Evolutionary conservation across 2,329 filamentous ascomycete species (phyloP).

Genomic region (Hypomyces perniciosus): DNA sequence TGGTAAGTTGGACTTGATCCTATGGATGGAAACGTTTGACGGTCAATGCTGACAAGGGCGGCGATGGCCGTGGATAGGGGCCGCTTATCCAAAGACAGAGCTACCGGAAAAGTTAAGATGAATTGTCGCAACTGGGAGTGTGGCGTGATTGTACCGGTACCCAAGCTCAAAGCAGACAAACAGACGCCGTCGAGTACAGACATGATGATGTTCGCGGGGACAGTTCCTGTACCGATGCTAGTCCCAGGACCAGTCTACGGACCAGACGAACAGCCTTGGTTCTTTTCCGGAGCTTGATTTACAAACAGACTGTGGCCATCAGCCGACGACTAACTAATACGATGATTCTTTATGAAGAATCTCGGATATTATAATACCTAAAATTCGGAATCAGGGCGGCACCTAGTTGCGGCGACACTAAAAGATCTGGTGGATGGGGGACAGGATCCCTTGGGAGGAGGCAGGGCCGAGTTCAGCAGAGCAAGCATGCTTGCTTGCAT

Average conservation of each 20-base stretch:
- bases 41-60: slow-evolving; percentile 18
- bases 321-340: no score
- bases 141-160: slow-evolving; percentile 69
- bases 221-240: slow-evolving; percentile 59
- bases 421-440: neutral
- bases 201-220: slow-evolving; percentile 43
- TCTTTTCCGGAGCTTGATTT: slow-evolving; percentile 28
- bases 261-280: slow-evolving; percentile 36
- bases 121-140: slow-evolving; percentile 94
- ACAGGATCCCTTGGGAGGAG: slow-evolving; percentile 3
- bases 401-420: neutral
- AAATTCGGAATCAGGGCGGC: neutral
- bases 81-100: slow-evolving; percentile 63
- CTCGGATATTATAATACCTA: neutral
- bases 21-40: slow-evolving; percentile 8
- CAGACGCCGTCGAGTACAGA: slow-evolving; percentile 15
- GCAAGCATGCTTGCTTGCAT: slow-evolving; percentile 13
- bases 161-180: slow-evolving; percentile 15
- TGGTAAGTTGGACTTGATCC: slow-evolving; percentile 55
- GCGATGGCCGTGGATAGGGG: slow-evolving; percentile 52
- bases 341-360: neutral
- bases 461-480: slow-evolving; percentile 10
- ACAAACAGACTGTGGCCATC: neutral
- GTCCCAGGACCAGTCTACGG: slow-evolving; percentile 49
- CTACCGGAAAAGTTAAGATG: slow-evolving; percentile 63